These are phyloP conservation scores for Dryas drummondii DNA, from an alignment of 306 rosid genomes.

Conservation along the genomic window DNA sequence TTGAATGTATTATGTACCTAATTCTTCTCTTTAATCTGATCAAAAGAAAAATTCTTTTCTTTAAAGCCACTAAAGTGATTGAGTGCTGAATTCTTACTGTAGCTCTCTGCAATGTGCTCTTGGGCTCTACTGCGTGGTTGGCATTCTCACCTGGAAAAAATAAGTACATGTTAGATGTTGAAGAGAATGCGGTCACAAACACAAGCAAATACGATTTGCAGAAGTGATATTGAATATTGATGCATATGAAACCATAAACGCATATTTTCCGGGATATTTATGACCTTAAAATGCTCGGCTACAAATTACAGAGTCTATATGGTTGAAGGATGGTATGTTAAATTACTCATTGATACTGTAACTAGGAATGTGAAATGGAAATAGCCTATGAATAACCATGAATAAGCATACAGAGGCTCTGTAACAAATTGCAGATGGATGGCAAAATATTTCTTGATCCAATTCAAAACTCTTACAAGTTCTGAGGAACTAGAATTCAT, in stretches of 20 bases:
- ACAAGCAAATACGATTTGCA: neutral
- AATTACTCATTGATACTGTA: neutral
- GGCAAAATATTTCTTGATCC: neutral
- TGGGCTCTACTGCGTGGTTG: conserved; percentile 35
- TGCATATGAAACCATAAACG: neutral
- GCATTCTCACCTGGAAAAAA: conserved; percentile 42
- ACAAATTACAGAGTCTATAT: too few relatives aligned
- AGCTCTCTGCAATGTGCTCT: conserved; percentile 27
- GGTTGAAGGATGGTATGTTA: too few relatives aligned
- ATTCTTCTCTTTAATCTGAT: conserved; percentile 5
- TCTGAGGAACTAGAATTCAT: neutral
- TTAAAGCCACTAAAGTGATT: conserved; percentile 2
- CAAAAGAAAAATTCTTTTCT: conserved; percentile 16
- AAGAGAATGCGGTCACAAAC: neutral
- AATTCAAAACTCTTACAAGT: neutral
- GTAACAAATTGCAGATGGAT: neutral
- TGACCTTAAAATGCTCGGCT: too few relatives aligned
- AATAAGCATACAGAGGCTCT: neutral
- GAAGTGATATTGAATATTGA: neutral
- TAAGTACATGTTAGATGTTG: neutral
- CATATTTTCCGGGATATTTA: neutral
- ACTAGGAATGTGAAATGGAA: neutral
- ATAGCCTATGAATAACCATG: conserved; percentile 4
- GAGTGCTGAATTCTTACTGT: conserved; percentile 42
- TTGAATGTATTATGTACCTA: neutral